Conservation (phyloP, 805 yeast species). For the Lipomyces kockii region DNA sequence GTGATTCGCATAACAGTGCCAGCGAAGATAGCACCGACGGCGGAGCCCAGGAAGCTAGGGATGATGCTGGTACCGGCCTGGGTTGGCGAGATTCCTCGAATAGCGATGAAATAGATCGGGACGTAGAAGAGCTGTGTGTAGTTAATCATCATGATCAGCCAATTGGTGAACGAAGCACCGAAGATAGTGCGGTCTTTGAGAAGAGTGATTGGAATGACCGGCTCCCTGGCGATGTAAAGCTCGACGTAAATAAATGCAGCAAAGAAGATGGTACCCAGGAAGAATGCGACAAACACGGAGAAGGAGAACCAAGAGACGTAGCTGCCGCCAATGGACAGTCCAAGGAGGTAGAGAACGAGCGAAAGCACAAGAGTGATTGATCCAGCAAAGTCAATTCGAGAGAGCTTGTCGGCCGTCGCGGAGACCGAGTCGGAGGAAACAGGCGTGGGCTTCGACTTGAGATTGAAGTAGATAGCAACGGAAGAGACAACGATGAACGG, state of each 20-base stretch:
- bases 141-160: slow-evolving; percentile 72
- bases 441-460: slow-evolving; percentile 58
- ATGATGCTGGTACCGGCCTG: slow-evolving; percentile 58
- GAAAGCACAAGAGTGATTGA: slow-evolving; percentile 61
- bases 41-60: slow-evolving; percentile 66
- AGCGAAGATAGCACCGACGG: slow-evolving; percentile 66
- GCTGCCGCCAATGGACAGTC: slow-evolving; percentile 70
- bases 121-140: slow-evolving; percentile 68
- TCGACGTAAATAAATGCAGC: slow-evolving; percentile 58
- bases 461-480: slow-evolving; percentile 67
- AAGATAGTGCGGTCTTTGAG: slow-evolving; percentile 63
- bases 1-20: slow-evolving; percentile 70
- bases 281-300: slow-evolving; percentile 48
- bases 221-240: slow-evolving; percentile 58
- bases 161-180: slow-evolving; percentile 68
- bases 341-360: slow-evolving; percentile 62
- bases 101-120: slow-evolving; percentile 69
- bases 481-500: slow-evolving; percentile 62
- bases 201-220: slow-evolving; percentile 66
- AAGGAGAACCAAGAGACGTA: slow-evolving; percentile 55
- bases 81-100: slow-evolving; percentile 57
- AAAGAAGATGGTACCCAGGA: slow-evolving; percentile 45
- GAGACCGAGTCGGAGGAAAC: slow-evolving; percentile 56
- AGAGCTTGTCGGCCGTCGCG: slow-evolving; percentile 43
- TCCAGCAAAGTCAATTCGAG: slow-evolving; percentile 69